phyloP scores from a whole-genome alignment of 2,329 filamentous ascomycete genomes.

The Penicillium sclerotigenum region DNA sequence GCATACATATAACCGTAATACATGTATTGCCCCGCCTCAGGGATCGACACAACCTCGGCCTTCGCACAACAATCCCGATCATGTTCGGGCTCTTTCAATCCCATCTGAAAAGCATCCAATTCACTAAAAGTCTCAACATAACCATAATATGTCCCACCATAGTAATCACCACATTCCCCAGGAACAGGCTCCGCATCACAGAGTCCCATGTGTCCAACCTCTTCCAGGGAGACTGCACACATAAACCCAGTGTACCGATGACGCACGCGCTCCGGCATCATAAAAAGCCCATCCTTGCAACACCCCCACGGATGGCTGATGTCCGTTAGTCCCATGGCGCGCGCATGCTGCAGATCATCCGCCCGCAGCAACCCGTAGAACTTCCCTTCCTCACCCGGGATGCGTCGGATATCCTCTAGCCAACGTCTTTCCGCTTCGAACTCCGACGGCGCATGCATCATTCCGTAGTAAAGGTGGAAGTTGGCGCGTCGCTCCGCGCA shows the following conservation, averaged over 20 bases:
- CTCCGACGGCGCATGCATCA: not conserved
- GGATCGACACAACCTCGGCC: not conserved
- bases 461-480: not conserved
- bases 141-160: not conserved
- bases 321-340: not conserved
- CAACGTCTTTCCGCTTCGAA: not conserved
- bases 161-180: not conserved
- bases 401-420: constrained; percentile 1
- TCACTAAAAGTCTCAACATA: not conserved
- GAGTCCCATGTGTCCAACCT: not conserved
- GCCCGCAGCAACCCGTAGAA: constrained; percentile 4
- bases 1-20: constrained; percentile 8
- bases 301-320: constrained; percentile 2
- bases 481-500: not conserved
- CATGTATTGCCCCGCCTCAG: not conserved
- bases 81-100: constrained; percentile 1
- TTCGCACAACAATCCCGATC: not conserved
- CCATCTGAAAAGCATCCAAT: constrained; percentile 1
- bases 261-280: not conserved
- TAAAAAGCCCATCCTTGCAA: not conserved
- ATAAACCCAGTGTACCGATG: constrained; percentile 2
- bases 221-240: not conserved
- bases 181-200: not conserved
- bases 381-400: not conserved
- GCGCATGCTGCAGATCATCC: not conserved